Base-by-base conservation (phyloP, 768 basidiomycete genomes). In the Dioszegia crocea region DNA sequence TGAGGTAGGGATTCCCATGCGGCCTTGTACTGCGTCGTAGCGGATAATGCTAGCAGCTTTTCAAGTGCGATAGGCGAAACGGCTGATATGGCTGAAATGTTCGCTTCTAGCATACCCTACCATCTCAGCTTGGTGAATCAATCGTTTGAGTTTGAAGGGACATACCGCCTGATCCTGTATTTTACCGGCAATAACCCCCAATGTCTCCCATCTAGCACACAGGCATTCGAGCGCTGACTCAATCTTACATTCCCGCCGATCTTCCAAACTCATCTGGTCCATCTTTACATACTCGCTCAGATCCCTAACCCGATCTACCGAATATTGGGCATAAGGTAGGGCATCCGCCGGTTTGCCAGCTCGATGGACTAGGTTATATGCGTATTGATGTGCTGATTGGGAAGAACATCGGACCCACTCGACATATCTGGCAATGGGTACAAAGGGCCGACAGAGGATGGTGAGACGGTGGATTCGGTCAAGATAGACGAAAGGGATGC, bases 291-390 rank as follows among this genome's bases (percentile, higher is more conserved):
- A 41, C 2, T 40, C n/a, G 21, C 40, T 8, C 5, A 53, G 6
- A 23, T 53, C 51, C 16, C 8, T 6, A 2, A 29, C 36, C 36
- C 51, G 23, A 14, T 53, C 51, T 4, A 29, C 51, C 38, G 51
- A 6, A 21, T 17, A 33, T 24, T n/a, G 19, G 10, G 23, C 21
- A n/a, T 53, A 53, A 2, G 23, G 21, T 14, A 53, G 5, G 14
- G 51, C 51, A 31, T 53, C 23, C 14, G 38, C 36, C 61, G 83
- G 80, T 48, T 82, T 81, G 10, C 78, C 80, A 4, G 81, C 83
- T 58, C 88, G 85, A 63, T 88, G 92, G 12, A 92, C 48, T 33
- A 57, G 8, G 33, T 57, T 5, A 64, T 70, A 4, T n/a, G 63
- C 79, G 38, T 65, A 56, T 54, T 75, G 77, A 65, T 77, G 77